These are phyloP conservation scores for Cercospora zeae-maydis DNA, from an alignment of 2,329 filamentous ascomycete species.

Conservation along the genomic window DNA sequence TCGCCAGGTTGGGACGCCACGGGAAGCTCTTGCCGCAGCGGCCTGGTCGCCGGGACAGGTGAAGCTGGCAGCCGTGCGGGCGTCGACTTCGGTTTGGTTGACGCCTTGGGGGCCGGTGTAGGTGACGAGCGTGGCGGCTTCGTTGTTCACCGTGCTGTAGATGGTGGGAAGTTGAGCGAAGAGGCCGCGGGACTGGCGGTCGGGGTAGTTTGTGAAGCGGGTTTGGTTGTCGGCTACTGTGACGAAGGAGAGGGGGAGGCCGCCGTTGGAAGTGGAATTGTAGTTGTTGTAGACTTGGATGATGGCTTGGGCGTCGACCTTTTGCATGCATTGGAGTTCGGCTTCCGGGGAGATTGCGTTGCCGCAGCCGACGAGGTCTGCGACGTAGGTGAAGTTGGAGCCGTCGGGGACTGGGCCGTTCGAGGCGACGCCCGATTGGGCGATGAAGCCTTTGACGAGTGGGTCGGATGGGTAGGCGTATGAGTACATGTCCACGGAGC, in stretches of 20 bases:
- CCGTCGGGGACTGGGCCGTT: slow-evolving; percentile 16
- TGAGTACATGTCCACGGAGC: slow-evolving; percentile 30
- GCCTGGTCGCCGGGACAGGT: slow-evolving; percentile 44
- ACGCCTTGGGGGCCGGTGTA: slow-evolving; percentile 10
- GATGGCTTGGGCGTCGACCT: slow-evolving; percentile 8
- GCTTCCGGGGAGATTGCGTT: slow-evolving; percentile 1
- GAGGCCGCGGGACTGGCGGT: slow-evolving; percentile 14
- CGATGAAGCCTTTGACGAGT: slow-evolving; percentile 38
- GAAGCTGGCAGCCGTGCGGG: neutral
- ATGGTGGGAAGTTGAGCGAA: slow-evolving; percentile 15
- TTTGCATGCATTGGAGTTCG: slow-evolving; percentile 18
- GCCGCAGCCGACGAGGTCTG: slow-evolving; percentile 13
- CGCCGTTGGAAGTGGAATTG: slow-evolving; percentile 12
- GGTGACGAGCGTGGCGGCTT: slow-evolving; percentile 15
- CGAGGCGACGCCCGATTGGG: slow-evolving; percentile 34
- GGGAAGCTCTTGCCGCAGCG: slow-evolving; percentile 35
- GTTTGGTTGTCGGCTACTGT: slow-evolving; percentile 18
- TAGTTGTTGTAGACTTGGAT: slow-evolving; percentile 20
- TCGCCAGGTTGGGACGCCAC: slow-evolving; percentile 31
- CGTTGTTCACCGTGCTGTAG: slow-evolving; percentile 16
- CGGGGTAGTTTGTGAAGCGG: slow-evolving; percentile 18
- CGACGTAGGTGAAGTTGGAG: slow-evolving; percentile 19
- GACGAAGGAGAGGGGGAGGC: slow-evolving; percentile 7
- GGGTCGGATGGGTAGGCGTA: slow-evolving; percentile 38
- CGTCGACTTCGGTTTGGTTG: slow-evolving; percentile 16